A percentile compares a stretch with the other conserved stretches of the same genome.
Conservation (phyloP, 1,284 basidiomycete species). For the Sphagnurus paluster region DNA sequence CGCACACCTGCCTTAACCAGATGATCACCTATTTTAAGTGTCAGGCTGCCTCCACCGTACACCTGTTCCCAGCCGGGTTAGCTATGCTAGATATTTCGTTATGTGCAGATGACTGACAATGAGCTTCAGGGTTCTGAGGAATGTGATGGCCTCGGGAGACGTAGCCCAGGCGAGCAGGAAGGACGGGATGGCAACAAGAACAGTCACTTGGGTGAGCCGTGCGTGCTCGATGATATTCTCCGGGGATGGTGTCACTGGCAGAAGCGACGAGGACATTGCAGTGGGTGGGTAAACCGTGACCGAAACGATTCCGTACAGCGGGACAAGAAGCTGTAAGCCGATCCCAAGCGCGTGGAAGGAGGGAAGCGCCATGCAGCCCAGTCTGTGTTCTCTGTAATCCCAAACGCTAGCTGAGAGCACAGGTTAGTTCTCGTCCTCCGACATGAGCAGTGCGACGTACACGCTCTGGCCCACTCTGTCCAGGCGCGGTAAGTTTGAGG, state of each 20-base stretch:
- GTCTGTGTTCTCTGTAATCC: conserved; percentile 10
- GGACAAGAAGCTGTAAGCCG: conserved; percentile 24
- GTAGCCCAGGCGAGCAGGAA: conserved; percentile 27
- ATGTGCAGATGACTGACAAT: not conserved
- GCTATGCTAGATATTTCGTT: not conserved
- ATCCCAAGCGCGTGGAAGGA: conserved; percentile 35
- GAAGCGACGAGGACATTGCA: conserved; percentile 19
- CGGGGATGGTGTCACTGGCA: conserved; percentile 24
- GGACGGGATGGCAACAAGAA: conserved; percentile 23
- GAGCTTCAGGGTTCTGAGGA: conserved; percentile 7
- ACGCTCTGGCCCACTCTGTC: not conserved
- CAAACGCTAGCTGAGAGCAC: not conserved
- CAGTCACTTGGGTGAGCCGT: conserved; percentile 22
- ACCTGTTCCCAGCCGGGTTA: conserved; percentile 10
- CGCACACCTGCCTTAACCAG: conserved; percentile 19
- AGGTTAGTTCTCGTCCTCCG: too few species aligned
- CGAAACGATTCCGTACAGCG: conserved; percentile 25
- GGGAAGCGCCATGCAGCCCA: conserved; percentile 28
- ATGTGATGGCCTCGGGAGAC: conserved; percentile 1
- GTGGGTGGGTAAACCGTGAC: conserved; percentile 31
- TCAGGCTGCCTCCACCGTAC: conserved; percentile 22
- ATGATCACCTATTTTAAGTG: conserved; percentile 15
- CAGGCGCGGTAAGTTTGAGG: conserved; percentile 8
- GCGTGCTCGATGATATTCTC: conserved; percentile 29
- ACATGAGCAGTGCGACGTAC: conserved; percentile 1